Conservation (phyloP, 2,329 filamentous ascomycete species). For the Fusarium chaquense region DNA sequence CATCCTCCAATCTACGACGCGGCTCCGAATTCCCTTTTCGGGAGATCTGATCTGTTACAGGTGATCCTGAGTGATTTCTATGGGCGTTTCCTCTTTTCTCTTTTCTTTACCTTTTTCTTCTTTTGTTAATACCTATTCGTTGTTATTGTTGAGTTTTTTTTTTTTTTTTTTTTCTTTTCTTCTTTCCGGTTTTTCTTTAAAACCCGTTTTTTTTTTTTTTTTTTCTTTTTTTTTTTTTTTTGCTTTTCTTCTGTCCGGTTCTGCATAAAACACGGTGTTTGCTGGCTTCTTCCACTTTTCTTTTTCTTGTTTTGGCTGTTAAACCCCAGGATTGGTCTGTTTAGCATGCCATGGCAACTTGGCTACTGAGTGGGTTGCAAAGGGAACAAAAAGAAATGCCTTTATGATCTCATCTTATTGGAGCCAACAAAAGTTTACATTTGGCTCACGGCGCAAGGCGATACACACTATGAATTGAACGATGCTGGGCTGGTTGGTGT, state of each 20-base stretch:
- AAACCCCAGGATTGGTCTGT: constrained; percentile 8
- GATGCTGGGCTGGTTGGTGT: constrained; percentile 30
- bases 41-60: constrained; percentile 27
- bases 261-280: constrained; percentile 32
- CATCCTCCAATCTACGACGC: constrained; percentile 34
- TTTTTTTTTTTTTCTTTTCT: background rate
- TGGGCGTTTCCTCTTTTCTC: constrained; percentile 19
- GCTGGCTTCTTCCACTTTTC: background rate
- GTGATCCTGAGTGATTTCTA: constrained; percentile 21
- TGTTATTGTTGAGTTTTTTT: background rate
- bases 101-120: constrained; percentile 4
- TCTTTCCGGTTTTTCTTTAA: background rate
- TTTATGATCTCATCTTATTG: constrained; percentile 33
- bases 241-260: background rate
- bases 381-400: constrained; percentile 27
- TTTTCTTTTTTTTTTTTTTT: background rate
- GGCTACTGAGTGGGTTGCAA: constrained; percentile 15
- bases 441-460: constrained; percentile 42
- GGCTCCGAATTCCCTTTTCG: constrained; percentile 26
- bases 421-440: constrained; percentile 29
- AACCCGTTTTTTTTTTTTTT: background rate
- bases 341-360: constrained; percentile 5
- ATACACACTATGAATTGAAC: constrained; percentile 29
- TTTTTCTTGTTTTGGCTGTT: constrained; percentile 13
- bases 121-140: constrained; percentile 9